A percentile compares a stretch with the other conserved stretches of the same genome.
Evolutionary conservation across 495 filamentous ascomycete species (phyloP).

Genomic region (Annulohypoxylon moriforme): DNA sequence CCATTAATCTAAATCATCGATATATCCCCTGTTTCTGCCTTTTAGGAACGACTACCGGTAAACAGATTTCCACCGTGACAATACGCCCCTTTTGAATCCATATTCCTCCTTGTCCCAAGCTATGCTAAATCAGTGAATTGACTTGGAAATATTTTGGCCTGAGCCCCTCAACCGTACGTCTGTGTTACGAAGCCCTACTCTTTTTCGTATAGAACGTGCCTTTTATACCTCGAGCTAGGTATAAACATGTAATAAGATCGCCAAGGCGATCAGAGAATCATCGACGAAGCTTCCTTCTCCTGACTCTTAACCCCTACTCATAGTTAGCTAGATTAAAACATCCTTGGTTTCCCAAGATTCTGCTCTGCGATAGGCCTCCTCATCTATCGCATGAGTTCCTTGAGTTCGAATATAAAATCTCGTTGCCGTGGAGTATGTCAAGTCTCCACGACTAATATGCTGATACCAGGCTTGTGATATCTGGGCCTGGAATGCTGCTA

Average conservation of each 20-base stretch:
- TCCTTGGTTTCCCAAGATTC: too few species aligned
- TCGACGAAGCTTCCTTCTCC: not conserved
- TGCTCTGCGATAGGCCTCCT: not conserved
- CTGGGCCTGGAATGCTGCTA: not conserved
- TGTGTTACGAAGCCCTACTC: not conserved
- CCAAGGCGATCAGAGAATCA: not conserved
- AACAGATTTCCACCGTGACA: not conserved
- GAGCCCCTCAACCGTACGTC: not conserved
- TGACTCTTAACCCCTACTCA: too few species aligned
- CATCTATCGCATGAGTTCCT: not conserved
- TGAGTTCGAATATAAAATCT: too few species aligned
- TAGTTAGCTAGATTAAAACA: too few species aligned
- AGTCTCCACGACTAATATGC: not conserved
- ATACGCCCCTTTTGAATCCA: constrained; percentile 1
- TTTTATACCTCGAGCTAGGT: not conserved
- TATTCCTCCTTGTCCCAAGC: not conserved
- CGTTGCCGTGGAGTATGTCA: not conserved
- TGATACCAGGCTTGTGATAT: not conserved
- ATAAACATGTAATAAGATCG: not conserved
- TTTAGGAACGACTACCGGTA: not conserved
- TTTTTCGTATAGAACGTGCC: not conserved
- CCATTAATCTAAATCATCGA: constrained; percentile 13
- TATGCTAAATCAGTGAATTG: not conserved
- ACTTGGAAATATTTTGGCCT: not conserved
- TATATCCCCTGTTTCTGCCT: not conserved